These are phyloP conservation scores for Peronospora farinosa DNA, from an alignment of 352 stramenopile species.

Conservation along the genomic window DNA sequence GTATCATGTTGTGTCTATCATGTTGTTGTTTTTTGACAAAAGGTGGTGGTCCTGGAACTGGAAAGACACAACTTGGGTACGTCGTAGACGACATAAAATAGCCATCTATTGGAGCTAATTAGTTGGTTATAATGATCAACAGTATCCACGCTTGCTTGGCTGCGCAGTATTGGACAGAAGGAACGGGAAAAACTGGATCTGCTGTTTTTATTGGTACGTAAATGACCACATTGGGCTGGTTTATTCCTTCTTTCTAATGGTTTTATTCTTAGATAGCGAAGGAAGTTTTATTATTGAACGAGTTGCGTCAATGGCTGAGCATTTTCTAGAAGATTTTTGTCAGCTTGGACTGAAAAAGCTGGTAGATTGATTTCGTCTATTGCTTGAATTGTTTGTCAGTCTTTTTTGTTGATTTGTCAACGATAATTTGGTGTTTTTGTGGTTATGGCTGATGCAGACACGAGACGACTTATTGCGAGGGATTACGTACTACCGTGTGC, in stretches of 20 bases:
- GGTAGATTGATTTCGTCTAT: constrained; percentile 22
- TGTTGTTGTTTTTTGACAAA: neutral
- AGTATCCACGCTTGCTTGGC: constrained; percentile 70
- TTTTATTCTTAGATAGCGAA: constrained; percentile 73
- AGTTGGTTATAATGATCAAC: neutral
- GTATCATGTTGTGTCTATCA: no score
- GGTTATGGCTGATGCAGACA: constrained; percentile 22
- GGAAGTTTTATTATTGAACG: constrained; percentile 89
- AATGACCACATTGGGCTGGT: neutral
- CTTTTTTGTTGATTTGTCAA: neutral
- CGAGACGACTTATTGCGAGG: constrained; percentile 79
- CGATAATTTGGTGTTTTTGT: neutral
- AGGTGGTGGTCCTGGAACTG: constrained; percentile 57
- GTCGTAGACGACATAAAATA: neutral
- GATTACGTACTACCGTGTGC: constrained; percentile 69
- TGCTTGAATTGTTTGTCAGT: neutral
- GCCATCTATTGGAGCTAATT: neutral
- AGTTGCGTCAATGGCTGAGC: constrained; percentile 73
- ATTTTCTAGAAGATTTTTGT: constrained; percentile 70
- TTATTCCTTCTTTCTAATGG: neutral
- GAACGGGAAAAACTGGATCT: constrained; percentile 15
- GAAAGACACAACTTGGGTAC: constrained; percentile 75
- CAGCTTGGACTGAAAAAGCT: constrained; percentile 21
- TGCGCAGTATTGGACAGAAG: constrained; percentile 35
- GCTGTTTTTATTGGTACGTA: constrained; percentile 59